phyloP scores from a whole-genome alignment of 768 basidiomycete species.

The Mycena alexandri region DNA sequence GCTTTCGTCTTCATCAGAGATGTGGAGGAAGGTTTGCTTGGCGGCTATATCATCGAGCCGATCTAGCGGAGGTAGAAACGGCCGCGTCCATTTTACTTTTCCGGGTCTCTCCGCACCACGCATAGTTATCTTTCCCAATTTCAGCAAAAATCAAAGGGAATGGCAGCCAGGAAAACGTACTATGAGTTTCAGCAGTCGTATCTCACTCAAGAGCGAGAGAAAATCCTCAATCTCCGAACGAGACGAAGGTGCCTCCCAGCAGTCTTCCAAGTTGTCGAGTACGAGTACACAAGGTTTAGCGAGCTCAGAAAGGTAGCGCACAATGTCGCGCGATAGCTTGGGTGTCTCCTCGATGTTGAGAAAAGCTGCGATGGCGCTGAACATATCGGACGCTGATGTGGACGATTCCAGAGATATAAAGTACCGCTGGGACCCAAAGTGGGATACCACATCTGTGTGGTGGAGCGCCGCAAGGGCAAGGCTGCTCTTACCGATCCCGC shows the following conservation, averaged over 20 bases:
- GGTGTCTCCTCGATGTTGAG: background rate
- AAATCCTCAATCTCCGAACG: background rate
- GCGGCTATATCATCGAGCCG: constrained; percentile 1
- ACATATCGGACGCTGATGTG: background rate
- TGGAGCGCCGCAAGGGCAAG: constrained; percentile 14
- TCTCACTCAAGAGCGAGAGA: background rate
- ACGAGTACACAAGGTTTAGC: background rate
- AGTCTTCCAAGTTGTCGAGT: constrained; percentile 12
- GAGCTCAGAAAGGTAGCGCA: background rate
- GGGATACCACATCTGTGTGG: background rate
- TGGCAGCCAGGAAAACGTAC: background rate
- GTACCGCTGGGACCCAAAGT: constrained; percentile 4
- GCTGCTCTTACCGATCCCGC: constrained; percentile 21
- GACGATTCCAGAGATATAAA: constrained; percentile 9
- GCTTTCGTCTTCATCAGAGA: background rate
- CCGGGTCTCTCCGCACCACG: constrained; percentile 22
- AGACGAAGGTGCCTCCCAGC: background rate
- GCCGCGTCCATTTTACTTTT: constrained; percentile 22
- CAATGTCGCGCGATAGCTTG: background rate
- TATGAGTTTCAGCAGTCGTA: background rate
- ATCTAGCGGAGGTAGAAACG: constrained; percentile 12
- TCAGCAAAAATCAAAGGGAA: background rate
- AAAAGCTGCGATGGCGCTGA: background rate
- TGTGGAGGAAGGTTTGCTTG: constrained; percentile 20
- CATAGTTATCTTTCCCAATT: constrained; percentile 12